These are phyloP conservation scores for Collybiopsis luxurians DNA, from an alignment of 768 basidiomycete species.

Conservation along the genomic window DNA sequence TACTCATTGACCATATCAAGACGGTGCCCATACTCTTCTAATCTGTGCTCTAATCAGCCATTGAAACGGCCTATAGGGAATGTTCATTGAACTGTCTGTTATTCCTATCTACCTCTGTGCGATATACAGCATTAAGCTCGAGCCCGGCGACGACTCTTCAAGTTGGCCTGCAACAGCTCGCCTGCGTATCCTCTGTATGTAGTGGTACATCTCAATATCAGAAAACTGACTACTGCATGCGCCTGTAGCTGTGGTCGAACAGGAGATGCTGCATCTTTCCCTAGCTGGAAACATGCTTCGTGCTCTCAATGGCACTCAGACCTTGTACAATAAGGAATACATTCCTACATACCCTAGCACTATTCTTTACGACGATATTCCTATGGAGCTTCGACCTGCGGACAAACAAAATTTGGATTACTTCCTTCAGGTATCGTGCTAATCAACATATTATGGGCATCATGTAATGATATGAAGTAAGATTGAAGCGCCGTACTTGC, in stretches of 20 bases:
- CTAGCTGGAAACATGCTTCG: neutral
- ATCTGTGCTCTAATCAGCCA: too few species aligned
- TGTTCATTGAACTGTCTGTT: neutral
- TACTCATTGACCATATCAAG: too few species aligned
- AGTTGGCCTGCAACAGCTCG: neutral
- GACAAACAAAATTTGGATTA: neutral
- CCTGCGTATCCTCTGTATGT: too few species aligned
- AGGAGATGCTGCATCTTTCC: neutral
- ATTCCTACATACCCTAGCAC: neutral
- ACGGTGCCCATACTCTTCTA: too few species aligned
- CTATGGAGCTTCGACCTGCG: neutral
- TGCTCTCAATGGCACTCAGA: neutral
- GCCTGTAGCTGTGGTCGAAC: neutral
- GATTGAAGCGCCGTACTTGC: too few species aligned
- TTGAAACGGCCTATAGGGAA: too few species aligned
- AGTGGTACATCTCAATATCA: too few species aligned
- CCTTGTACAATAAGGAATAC: neutral
- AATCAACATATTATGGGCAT: too few species aligned
- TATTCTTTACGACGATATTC: neutral
- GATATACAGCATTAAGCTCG: neutral
- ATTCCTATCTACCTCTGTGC: neutral
- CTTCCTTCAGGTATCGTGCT: too few species aligned
- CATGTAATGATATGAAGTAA: too few species aligned
- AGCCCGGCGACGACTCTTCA: neutral
- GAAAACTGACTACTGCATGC: neutral